Evolutionary conservation across 345 rosid genomes (phyloP).

Genomic region (Kandelia obovata): DNA sequence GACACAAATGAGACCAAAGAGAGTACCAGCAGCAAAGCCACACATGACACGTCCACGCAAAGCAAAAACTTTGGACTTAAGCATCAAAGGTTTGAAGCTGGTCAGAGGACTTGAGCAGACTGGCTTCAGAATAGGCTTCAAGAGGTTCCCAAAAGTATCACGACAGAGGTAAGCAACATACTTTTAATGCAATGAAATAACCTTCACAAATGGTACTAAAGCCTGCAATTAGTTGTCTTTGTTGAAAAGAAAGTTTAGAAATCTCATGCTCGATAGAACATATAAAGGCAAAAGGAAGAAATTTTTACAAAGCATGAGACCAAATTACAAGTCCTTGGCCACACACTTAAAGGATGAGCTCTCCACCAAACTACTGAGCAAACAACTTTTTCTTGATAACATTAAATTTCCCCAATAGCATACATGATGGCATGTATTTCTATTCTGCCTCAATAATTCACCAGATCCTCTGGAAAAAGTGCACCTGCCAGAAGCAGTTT

Average conservation of each 20-base stretch:
- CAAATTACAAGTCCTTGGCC: not conserved
- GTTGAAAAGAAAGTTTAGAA: not conserved
- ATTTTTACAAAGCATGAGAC: not conserved
- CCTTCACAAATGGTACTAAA: not conserved
- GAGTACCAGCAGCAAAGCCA: not conserved
- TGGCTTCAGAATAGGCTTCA: not conserved
- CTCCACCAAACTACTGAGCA: conserved; percentile 69
- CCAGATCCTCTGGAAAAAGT: conserved; percentile 80
- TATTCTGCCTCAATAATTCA: conserved; percentile 60
- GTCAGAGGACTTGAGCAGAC: not conserved
- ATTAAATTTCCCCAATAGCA: conserved; percentile 49
- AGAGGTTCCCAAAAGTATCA: not conserved
- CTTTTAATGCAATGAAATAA: not conserved
- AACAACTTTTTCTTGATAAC: conserved; percentile 62
- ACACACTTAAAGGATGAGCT: too few relatives aligned
- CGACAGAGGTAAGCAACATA: not conserved
- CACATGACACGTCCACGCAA: not conserved
- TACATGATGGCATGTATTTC: conserved; percentile 66
- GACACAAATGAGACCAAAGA: not conserved
- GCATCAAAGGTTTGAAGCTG: not conserved
- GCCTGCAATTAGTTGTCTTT: not conserved
- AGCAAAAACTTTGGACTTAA: not conserved
- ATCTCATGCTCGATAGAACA: not conserved
- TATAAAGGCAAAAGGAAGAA: not conserved
- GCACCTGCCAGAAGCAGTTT: conserved; percentile 48